Evolutionary conservation across 148 eudicot species (phyloP), one percentile per base, ranked within the genome.

Genomic region (Rhododendron griersonianum): DNA sequence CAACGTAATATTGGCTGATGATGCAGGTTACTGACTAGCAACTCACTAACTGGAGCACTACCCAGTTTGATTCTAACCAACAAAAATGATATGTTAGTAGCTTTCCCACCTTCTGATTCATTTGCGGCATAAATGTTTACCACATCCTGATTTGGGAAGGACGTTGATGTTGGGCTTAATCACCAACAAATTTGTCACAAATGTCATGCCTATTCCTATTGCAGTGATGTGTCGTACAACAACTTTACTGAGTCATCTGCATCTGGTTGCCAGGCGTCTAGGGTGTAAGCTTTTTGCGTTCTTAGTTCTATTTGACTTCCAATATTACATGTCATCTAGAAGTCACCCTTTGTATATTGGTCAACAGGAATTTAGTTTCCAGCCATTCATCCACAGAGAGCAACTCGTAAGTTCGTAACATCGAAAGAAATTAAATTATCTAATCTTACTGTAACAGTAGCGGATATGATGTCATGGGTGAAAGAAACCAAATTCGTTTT

Each of bases 191-290:
- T 67, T 84, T 19, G 7, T 63, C 51, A 2, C 51, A 8, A 81
- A 81, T 69, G 14, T 39, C 75, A 23, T 81, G 15, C 53, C 53
- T 21, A 41, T 39, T 59, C 69, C 75, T 82, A n/a, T 63, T 90
- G 91, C 95, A 96, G 99, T n/a, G 96, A 96, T 89, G 41, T 96
- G 86, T 96, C 99, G 1, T 89, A 94, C 86, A 96, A 96, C 91
- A 91, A 89, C 87, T 96, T 96, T 55, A 91, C 93, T 8, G 87
- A 84, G 18, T 83, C 93, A 48, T 77, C 89, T 30, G 1, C 78
- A 18, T 28, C 51, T 81, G 88, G 90, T 80, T 96, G 99, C 90
- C 92, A 88, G 84, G 79, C 91, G 75, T 87, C 93, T 53, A 88
- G 74, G 3, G 88, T 96, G 98, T 96, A 91, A 87, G 95, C 77